Base-by-base conservation (phyloP, 2,329 filamentous ascomycete species). In the Anisogramma anomala region DNA sequence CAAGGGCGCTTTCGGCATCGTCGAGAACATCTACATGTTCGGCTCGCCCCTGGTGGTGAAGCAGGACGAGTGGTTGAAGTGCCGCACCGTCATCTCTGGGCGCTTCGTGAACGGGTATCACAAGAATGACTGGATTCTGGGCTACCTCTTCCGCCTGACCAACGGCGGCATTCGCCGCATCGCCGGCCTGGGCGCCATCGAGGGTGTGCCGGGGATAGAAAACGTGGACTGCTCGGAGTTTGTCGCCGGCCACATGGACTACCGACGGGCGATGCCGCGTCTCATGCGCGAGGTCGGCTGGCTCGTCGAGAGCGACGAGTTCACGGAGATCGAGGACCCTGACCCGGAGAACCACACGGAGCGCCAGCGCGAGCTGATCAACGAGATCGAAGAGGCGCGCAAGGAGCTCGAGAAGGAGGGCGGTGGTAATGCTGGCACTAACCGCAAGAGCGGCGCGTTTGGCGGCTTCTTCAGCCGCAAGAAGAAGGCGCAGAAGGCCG, bases 11-110 rank as follows among this genome's bases (percentile, higher is more conserved):
- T 80, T 82, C 49, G 91, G 91, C 2, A 66, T 98, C 10, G 71
- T 98, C 4, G 88, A 98, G 56, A 96, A 96, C 52, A 91, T 93
- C 4, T 96, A 93, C 61, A 66, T 96, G 38, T 96, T 95, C 58
- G 91, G 91, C 9, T 86, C 86, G 9, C 91, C 91, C 3, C 70
- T 95, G 8, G 88, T 98, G 8, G 84, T 85, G 36, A 95, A 89
- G 58, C 82, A 77, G 55, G 89, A 96, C 42, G 91, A 98, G 48
- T 96, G 84, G 52, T 61, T 88, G 18, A 81, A 75, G 52, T 84
- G 82, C 8, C 77, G 82, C 41, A 81, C 81, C n/a, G 80, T 94
- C 3, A 84, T 96, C 3, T 74, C 84, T 6, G 91, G 91, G n/a
- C 77, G 88, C 31, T 94, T 96, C 51, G 78, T 98, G 49, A 98